Evolutionary conservation across 768 basidiomycete species (phyloP).

Genomic region (Pholiota molesta): DNA sequence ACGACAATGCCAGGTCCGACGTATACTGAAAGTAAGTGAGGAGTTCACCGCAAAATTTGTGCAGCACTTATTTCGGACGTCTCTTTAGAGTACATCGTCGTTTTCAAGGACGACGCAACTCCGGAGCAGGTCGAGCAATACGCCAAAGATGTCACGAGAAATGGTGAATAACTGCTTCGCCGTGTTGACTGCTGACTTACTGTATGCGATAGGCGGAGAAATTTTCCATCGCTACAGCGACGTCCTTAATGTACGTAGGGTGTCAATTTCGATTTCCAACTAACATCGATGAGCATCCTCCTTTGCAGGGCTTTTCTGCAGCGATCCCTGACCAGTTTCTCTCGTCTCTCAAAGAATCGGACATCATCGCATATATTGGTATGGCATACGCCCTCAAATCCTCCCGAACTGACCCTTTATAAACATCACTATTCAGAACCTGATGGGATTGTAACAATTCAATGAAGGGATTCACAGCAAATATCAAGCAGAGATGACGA

Average conservation of each 20-base stretch:
- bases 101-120: slow-evolving; percentile 52
- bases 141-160: slow-evolving; percentile 35
- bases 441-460: slow-evolving; percentile 45
- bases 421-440: slow-evolving; percentile 34
- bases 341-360: slow-evolving; percentile 32
- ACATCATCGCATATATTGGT: slow-evolving; percentile 53
- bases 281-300: background rate
- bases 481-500: background rate
- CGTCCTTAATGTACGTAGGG: slow-evolving; percentile 38
- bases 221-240: slow-evolving; percentile 41
- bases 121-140: slow-evolving; percentile 45
- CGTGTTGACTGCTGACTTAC: background rate
- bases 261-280: background rate
- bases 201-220: slow-evolving; percentile 39
- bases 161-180: slow-evolving; percentile 35
- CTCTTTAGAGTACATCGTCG: slow-evolving; percentile 51
- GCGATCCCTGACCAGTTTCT: slow-evolving; percentile 31
- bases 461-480: slow-evolving; percentile 21
- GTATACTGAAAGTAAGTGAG: too few species aligned
- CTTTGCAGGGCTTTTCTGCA: slow-evolving; percentile 32
- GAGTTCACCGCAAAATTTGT: too few species aligned
- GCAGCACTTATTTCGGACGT: background rate
- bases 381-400: background rate
- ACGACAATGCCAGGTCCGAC: too few species aligned
- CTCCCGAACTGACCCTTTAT: background rate